Evolutionary conservation across 257 asterid species (phyloP).

Genomic region (Nicotiana knightiana): DNA sequence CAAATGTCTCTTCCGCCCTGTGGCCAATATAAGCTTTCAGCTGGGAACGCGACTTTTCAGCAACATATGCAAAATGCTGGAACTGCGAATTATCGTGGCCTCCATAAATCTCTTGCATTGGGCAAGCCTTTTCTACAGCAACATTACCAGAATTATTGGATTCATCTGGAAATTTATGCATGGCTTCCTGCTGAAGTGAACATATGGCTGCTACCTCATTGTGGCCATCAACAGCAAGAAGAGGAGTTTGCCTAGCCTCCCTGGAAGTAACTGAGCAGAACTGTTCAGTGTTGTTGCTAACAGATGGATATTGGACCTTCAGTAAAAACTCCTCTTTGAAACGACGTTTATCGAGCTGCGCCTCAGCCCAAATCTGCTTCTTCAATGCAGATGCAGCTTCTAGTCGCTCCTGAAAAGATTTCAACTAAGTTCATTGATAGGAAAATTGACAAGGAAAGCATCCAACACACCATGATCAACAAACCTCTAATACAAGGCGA

Average conservation of each 20-base stretch:
- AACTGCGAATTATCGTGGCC: slow-evolving; percentile 37
- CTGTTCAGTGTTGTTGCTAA: slow-evolving; percentile 33
- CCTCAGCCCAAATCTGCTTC: slow-evolving; percentile 97
- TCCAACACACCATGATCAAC: neutral
- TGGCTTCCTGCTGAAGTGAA: slow-evolving; percentile 32
- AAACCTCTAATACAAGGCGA: slow-evolving; percentile 73
- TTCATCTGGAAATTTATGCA: slow-evolving; percentile 37
- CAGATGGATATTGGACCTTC: slow-evolving; percentile 35
- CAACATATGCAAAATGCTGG: slow-evolving; percentile 56
- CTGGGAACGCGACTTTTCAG: slow-evolving; percentile 69
- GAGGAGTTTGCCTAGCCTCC: slow-evolving; percentile 40
- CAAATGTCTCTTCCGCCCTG: slow-evolving; percentile 72
- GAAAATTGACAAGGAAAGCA: slow-evolving; percentile 17
- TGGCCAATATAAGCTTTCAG: slow-evolving; percentile 61
- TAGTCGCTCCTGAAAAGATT: slow-evolving; percentile 68
- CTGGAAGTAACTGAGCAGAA: slow-evolving; percentile 5
- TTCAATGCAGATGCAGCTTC: slow-evolving; percentile 93
- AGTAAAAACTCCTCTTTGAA: slow-evolving; percentile 55
- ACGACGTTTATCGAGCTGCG: slow-evolving; percentile 87
- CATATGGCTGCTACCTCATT: slow-evolving; percentile 28
- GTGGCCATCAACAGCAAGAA: slow-evolving; percentile 22
- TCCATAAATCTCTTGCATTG: slow-evolving; percentile 29
- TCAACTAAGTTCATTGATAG: slow-evolving; percentile 14
- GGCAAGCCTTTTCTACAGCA: slow-evolving; percentile 33
- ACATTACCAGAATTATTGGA: slow-evolving; percentile 24